These are phyloP conservation scores for Fraxinus excelsior DNA, from an alignment of 257 asterid genomes.

Conservation along the genomic window DNA sequence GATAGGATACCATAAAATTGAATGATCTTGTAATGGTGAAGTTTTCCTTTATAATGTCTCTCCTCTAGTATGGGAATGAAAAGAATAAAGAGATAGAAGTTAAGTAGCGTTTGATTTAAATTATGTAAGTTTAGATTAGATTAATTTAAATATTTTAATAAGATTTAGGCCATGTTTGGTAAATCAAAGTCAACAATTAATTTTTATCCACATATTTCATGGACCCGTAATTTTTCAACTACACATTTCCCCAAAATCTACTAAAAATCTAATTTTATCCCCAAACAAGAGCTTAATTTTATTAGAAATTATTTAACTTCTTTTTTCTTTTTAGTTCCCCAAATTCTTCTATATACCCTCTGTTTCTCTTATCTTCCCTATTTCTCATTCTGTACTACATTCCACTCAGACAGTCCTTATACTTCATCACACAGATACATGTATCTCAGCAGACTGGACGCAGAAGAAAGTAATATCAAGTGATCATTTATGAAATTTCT, in stretches of 20 bases:
- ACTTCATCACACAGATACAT: neutral
- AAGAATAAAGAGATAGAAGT: neutral
- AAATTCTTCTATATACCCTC: neutral
- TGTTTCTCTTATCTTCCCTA: neutral
- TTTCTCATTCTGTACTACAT: neutral
- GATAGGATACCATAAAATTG: neutral
- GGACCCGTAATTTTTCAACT: too few species aligned
- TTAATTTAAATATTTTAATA: too few species aligned
- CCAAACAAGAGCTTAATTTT: too few species aligned
- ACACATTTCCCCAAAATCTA: too few species aligned
- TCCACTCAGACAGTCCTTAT: neutral
- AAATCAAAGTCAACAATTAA: too few species aligned
- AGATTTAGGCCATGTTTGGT: neutral
- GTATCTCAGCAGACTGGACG: neutral
- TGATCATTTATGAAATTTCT: neutral
- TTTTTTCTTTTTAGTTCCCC: neutral
- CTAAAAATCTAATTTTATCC: too few species aligned
- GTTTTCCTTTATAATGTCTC: neutral
- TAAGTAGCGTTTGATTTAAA: neutral
- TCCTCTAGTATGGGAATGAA: neutral
- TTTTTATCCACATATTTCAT: too few species aligned
- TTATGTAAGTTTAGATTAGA: neutral
- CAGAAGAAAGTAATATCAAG: neutral
- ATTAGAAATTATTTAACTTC: too few species aligned
- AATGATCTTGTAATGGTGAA: neutral